Evolutionary conservation across 345 rosid species (phyloP).

Genomic region (Reutealis trisperma): DNA sequence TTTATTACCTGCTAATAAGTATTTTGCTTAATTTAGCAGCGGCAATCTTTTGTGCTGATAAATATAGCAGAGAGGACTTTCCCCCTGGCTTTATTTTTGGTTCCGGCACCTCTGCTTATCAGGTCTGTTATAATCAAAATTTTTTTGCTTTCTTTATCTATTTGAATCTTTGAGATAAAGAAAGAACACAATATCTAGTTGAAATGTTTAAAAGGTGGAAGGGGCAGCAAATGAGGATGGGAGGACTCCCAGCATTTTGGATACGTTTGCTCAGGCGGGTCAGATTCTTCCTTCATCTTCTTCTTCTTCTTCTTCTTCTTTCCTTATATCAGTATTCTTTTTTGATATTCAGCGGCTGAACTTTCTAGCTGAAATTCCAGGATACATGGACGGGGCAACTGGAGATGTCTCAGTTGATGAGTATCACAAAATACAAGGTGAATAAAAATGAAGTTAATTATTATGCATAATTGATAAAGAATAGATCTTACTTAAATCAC

Average conservation of each 20-base stretch:
- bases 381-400: slow-evolving; percentile 33
- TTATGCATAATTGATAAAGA: too few relatives aligned
- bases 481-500: not conserved
- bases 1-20: not conserved
- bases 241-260: slow-evolving; percentile 63
- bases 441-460: not conserved
- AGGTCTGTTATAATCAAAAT: slow-evolving; percentile 26
- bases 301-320: too few relatives aligned
- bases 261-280: slow-evolving; percentile 52
- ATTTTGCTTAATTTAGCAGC: not conserved
- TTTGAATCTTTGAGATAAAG: not conserved
- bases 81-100: slow-evolving; percentile 62
- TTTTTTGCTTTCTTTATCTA: too few relatives aligned
- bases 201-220: slow-evolving; percentile 38
- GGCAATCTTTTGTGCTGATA: slow-evolving; percentile 25
- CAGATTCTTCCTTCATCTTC: slow-evolving; percentile 5
- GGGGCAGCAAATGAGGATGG: slow-evolving; percentile 71
- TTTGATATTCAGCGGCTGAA: too few relatives aligned
- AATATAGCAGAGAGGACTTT: slow-evolving; percentile 51
- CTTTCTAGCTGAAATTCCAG: slow-evolving; percentile 28
- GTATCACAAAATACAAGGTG: slow-evolving; percentile 72
- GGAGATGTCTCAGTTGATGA: slow-evolving; percentile 56
- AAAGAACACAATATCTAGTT: not conserved
- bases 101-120: slow-evolving; percentile 60
- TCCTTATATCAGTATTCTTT: too few relatives aligned